A percentile compares a stretch with the other conserved stretches of the same genome.
Evolutionary conservation across 2,329 filamentous ascomycete genomes (phyloP).

Genomic region (Mycosphaerelloides madeirae): DNA sequence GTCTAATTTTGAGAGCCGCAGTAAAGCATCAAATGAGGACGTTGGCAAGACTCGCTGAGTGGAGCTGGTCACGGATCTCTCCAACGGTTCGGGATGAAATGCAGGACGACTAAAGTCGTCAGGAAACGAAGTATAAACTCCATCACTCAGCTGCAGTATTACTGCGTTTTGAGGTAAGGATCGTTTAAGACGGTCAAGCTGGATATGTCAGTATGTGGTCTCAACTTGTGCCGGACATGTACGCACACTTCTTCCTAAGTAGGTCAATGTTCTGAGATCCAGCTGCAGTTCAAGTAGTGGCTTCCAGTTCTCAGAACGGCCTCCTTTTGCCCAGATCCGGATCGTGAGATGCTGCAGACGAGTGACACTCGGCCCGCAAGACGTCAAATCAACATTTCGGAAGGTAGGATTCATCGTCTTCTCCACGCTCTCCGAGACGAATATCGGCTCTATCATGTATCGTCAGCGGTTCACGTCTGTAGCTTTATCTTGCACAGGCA

Average conservation of each 20-base stretch:
- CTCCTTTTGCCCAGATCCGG: constrained; percentile 66
- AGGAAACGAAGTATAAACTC: constrained; percentile 62
- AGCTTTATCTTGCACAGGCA: neutral
- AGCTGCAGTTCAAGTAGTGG: constrained; percentile 69
- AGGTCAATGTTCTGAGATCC: constrained; percentile 69
- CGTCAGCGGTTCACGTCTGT: constrained; percentile 14
- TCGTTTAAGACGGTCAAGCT: constrained; percentile 59
- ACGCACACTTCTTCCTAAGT: constrained; percentile 61
- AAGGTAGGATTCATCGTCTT: constrained; percentile 90
- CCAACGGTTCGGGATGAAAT: constrained; percentile 25
- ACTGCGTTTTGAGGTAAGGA: constrained; percentile 77
- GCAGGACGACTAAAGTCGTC: constrained; percentile 23
- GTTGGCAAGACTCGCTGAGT: constrained; percentile 50
- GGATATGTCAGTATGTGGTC: constrained; percentile 7
- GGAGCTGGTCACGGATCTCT: constrained; percentile 26
- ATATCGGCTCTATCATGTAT: constrained; percentile 62
- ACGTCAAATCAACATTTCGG: constrained; percentile 70
- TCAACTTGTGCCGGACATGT: constrained; percentile 2
- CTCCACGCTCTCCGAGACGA: constrained; percentile 74
- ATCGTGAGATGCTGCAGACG: constrained; percentile 62
- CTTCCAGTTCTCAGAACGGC: constrained; percentile 52
- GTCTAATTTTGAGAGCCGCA: constrained; percentile 82
- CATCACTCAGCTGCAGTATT: constrained; percentile 79
- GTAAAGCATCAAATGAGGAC: constrained; percentile 80
- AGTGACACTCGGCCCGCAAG: constrained; percentile 59